Evolutionary conservation across 345 rosid species (phyloP), one percentile per base, ranked within the genome.

Genomic region (Eucalyptus guilfoylei): DNA sequence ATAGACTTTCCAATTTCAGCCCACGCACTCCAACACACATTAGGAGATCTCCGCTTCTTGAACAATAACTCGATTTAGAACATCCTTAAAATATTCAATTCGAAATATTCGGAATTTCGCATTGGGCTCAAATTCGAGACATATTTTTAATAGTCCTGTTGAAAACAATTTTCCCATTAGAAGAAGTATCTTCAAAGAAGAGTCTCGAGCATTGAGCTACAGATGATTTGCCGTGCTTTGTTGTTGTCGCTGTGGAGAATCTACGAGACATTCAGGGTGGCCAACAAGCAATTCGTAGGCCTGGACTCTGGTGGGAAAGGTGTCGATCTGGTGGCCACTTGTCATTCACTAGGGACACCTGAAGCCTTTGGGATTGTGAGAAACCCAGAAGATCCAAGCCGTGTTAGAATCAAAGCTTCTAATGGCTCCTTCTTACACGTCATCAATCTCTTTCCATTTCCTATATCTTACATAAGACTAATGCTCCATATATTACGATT

Each of bases 341-440:
- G 93, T 1, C 88, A 47, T 52, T 47, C 88, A 9, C 64, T 92
- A 19, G 88, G 91, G 26, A 49, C 37, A n/a, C 80, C 88, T 24
- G 93, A 95, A 88, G 92, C 87, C 6, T 93, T 94, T 90, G 89
- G 93, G 93, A 94, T 94, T 49, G 91, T 93, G 34, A 90, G 91
- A 37, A 90, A 89, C 45, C n/a, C 91, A 6, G 30, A 81, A 30
- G 88, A 94, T 49, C n/a, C 88, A 76, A 92, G 54, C 21, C 92
- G 87, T 21, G 94, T 94, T 49, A 90, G 95, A 88, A 93, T 95
- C 89, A 93, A 88, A 93, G 94, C 95, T 28, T 83, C 93, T 14
- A 95, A 91, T 87, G 95, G 95, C 4, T 89, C 88, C 92, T 86
- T 93, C 92, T 85, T 92, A 89, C 95, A 92, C 93, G 95, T 92